A percentile compares a stretch with the other conserved stretches of the same genome.
These are phyloP conservation scores for Alternaria brassicicola DNA, from an alignment of 2,329 filamentous ascomycete species.

Conservation along the genomic window DNA sequence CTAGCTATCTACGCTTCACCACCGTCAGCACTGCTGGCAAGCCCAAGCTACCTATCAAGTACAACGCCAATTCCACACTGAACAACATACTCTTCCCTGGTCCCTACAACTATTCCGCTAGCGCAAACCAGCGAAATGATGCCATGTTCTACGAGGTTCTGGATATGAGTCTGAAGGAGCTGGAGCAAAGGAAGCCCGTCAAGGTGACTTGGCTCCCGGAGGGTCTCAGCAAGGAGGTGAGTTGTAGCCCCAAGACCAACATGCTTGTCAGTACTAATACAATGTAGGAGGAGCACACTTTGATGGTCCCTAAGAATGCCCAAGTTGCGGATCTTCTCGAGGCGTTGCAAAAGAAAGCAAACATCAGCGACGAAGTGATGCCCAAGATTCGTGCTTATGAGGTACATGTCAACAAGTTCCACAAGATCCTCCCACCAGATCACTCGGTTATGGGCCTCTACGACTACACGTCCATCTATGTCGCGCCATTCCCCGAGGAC, in stretches of 20 bases:
- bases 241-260: constrained; percentile 27
- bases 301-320: constrained; percentile 87
- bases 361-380: constrained; percentile 76
- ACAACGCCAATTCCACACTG: constrained; percentile 72
- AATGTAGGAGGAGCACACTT: constrained; percentile 72
- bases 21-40: constrained; percentile 83
- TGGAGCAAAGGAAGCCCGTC: constrained; percentile 89
- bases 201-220: constrained; percentile 86
- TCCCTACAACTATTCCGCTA: constrained; percentile 71
- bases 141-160: constrained; percentile 90
- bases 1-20: constrained; percentile 89
- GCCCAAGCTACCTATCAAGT: constrained; percentile 78
- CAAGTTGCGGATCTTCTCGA: constrained; percentile 78
- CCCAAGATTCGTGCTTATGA: constrained; percentile 82
- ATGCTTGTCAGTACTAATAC: constrained; percentile 15
- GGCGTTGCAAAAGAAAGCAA: constrained; percentile 78
- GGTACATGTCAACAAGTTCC: constrained; percentile 79
- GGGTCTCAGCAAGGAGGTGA: constrained; percentile 86
- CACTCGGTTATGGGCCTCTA: constrained; percentile 80
- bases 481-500: constrained; percentile 78
- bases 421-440: constrained; percentile 74
- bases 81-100: constrained; percentile 78
- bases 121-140: constrained; percentile 71
- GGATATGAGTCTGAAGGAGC: constrained; percentile 90
- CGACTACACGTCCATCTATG: constrained; percentile 82